phyloP scores from a whole-genome alignment of 805 yeast genomes.

The Nakazawaea siamensis region DNA sequence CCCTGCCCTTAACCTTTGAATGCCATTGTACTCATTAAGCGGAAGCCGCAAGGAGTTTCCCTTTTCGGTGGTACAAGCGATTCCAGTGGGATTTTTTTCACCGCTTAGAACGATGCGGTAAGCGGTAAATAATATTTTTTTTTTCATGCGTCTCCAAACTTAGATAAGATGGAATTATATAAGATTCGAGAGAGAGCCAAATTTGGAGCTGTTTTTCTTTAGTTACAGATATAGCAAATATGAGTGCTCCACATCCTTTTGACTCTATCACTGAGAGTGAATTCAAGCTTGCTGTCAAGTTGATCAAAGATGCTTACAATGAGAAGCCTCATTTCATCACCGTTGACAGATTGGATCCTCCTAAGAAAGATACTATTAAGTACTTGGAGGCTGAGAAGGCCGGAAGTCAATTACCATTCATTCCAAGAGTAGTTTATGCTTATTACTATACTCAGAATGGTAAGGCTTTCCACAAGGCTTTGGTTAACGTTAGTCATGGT shows the following conservation, averaged over 20 bases:
- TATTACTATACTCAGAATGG: constrained; percentile 46
- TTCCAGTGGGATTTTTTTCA: too few species aligned
- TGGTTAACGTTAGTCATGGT: constrained; percentile 56
- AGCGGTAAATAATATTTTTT: not conserved
- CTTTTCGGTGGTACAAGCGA: too few species aligned
- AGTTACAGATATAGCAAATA: not conserved
- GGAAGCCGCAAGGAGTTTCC: too few species aligned
- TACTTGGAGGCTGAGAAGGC: constrained; percentile 61
- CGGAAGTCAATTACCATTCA: constrained; percentile 43
- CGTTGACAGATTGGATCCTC: constrained; percentile 69
- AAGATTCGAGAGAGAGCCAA: not conserved
- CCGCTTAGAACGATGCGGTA: too few species aligned
- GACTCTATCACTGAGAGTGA: constrained; percentile 54
- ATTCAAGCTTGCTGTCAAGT: constrained; percentile 46
- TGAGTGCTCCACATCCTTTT: constrained; percentile 39
- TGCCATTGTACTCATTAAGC: too few species aligned
- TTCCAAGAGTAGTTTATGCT: constrained; percentile 61
- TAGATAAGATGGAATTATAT: not conserved
- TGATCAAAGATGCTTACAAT: constrained; percentile 47
- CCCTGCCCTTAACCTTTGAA: too few species aligned
- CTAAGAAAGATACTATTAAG: constrained; percentile 61
- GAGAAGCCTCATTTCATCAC: constrained; percentile 56
- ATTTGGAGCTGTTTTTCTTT: not conserved
- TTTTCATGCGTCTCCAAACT: not conserved
- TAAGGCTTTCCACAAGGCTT: constrained; percentile 55